Base-by-base conservation (phyloP, 208 protist genomes). In the Tetramitus jugosus region DNA sequence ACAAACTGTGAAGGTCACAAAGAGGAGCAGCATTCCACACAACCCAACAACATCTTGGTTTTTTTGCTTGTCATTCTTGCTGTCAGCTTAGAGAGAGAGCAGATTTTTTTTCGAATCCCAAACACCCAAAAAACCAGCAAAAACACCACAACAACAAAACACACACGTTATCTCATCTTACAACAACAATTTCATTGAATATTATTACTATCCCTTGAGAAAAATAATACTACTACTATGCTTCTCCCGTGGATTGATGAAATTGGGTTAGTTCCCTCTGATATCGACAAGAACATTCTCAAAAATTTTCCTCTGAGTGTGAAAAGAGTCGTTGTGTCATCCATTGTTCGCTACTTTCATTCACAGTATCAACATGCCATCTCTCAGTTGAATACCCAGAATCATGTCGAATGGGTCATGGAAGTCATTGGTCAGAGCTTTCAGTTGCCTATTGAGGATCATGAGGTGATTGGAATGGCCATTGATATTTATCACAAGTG, bases 401-500 rank as follows among this genome's bases (percentile, higher is more conserved):
- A 20, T 26, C 77, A 79, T 46, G 43, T 79, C 7, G 42, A 68
- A 39, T 79, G 35, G 35, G 43, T 53, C 31, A 76, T 79, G 60
- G 77, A 79, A 60, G 42, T 67, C n/a, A 35, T 76, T 0, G 77
- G 77, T 10, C 77, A 62, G 33, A 43, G 33, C 20, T 79, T 79
- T 35, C 40, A 52, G n/a, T n/a, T 79, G 1, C 77, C 77, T 45
- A 62, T 79, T 37, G 61, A 4, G 0, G 77, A 79, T 60, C 56
- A 65, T 46, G 61, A 76, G 61, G 20, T 76, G 8, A 68, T 79
- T n/a, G 43, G 76, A 26, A 23, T 10, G 23, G 77, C 77, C 2
- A 75, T 79, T n/a, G 39, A 46, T 23, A 76, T 79, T 37, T 79
- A 79, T 14, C 17, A 29, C 1, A 76, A 52, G 26, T 79, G 77